Evolutionary conservation across 805 yeast genomes (phyloP).

Genomic region (Yueomyces sp.): DNA sequence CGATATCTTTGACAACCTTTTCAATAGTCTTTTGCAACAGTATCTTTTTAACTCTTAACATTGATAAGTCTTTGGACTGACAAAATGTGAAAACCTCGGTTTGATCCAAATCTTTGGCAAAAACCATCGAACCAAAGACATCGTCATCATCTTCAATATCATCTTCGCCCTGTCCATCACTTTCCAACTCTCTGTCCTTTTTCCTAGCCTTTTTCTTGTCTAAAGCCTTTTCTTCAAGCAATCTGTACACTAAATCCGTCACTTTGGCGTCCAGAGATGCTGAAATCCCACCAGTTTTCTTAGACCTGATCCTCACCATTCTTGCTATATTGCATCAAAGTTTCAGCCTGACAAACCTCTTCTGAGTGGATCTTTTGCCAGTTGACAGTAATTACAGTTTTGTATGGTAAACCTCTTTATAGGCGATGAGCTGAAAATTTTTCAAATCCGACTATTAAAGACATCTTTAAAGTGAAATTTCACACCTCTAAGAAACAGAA

Average conservation of each 20-base stretch:
- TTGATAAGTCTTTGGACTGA: constrained; percentile 50
- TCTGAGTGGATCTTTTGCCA: too few species aligned
- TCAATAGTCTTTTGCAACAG: constrained; percentile 52
- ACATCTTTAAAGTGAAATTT: too few species aligned
- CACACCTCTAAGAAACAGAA: too few species aligned
- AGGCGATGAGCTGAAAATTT: too few species aligned
- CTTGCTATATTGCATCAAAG: not conserved
- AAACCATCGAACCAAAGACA: constrained; percentile 29
- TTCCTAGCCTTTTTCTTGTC: constrained; percentile 23
- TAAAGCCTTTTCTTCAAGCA: constrained; percentile 47
- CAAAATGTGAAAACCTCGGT: constrained; percentile 43
- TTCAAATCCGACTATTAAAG: too few species aligned
- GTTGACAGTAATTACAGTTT: too few species aligned
- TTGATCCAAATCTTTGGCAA: constrained; percentile 45
- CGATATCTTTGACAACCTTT: constrained; percentile 38
- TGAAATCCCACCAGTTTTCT: constrained; percentile 11
- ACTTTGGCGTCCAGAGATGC: constrained; percentile 42
- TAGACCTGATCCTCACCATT: constrained; percentile 25
- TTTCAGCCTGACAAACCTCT: too few species aligned
- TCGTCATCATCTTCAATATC: constrained; percentile 20
- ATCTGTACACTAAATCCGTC: constrained; percentile 37
- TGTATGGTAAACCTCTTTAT: too few species aligned
- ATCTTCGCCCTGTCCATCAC: constrained; percentile 3
- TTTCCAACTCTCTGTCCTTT: constrained; percentile 4
- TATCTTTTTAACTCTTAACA: constrained; percentile 56